Evolutionary conservation across 108 stramenopile genomes (phyloP).

Genomic region (Fragilariopsis cylindrus): DNA sequence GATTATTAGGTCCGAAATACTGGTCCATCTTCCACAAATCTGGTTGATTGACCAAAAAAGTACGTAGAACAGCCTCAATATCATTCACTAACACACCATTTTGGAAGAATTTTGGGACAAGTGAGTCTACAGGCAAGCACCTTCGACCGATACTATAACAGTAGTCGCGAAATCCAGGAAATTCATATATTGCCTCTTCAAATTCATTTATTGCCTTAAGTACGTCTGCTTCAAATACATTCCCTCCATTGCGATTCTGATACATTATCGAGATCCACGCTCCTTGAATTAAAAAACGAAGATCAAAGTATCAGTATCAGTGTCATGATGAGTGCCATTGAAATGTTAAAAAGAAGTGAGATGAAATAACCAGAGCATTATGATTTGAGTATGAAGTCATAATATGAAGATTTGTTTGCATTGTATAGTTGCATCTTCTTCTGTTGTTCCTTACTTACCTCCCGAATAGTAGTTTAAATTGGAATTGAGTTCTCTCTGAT

Average conservation of each 20-base stretch:
- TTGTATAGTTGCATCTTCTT: not conserved
- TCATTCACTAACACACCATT: conserved; percentile 1
- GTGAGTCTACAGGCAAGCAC: conserved; percentile 2
- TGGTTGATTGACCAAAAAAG: conserved; percentile 3
- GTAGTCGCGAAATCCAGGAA: conserved; percentile 9
- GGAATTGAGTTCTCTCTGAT: not conserved
- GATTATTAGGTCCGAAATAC: conserved; percentile 7
- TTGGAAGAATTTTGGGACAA: not conserved
- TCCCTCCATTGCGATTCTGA: conserved; percentile 22
- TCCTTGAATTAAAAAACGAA: not conserved
- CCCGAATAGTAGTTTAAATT: conserved; percentile 9
- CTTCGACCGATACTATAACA: not conserved
- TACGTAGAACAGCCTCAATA: conserved; percentile 3
- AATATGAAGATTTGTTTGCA: not conserved
- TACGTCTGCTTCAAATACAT: conserved; percentile 20
- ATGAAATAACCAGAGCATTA: not conserved
- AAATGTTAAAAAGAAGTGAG: not conserved
- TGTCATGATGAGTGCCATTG: not conserved
- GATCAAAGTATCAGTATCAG: not conserved
- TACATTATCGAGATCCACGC: conserved; percentile 17
- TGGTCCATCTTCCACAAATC: conserved; percentile 14
- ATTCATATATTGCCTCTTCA: conserved; percentile 2
- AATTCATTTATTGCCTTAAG: conserved; percentile 14
- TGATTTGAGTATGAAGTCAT: too few relatives aligned
- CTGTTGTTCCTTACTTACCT: not conserved